Percentiles rank a stretch among this genome's conserved stretches.
These are phyloP conservation scores for Carpinus fangiana DNA, from an alignment of 306 rosid genomes.

Conservation along the genomic window DNA sequence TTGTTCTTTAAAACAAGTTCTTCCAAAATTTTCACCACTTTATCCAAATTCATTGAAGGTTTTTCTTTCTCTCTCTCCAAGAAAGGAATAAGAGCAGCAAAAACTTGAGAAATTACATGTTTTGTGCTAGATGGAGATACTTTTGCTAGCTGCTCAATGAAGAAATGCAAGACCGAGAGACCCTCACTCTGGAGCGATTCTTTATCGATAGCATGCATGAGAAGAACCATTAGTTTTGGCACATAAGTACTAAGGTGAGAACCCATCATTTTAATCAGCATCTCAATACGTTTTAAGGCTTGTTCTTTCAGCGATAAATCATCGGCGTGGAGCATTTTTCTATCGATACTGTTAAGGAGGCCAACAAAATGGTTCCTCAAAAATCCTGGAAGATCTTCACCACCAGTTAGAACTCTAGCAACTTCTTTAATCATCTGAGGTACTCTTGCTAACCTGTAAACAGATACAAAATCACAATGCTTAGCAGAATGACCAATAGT, in stretches of 20 bases:
- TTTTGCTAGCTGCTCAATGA: slow-evolving; percentile 68
- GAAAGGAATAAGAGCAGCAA: slow-evolving; percentile 94
- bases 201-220: slow-evolving; percentile 82
- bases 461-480: slow-evolving; percentile 32
- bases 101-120: slow-evolving; percentile 84
- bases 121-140: slow-evolving; percentile 84
- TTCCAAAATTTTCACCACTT: slow-evolving; percentile 75
- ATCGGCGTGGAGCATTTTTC: slow-evolving; percentile 94
- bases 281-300: slow-evolving; percentile 85
- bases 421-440: slow-evolving; percentile 82
- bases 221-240: slow-evolving; percentile 93
- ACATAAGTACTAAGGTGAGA: slow-evolving; percentile 80
- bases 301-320: slow-evolving; percentile 68
- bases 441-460: slow-evolving; percentile 76
- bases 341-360: slow-evolving; percentile 83
- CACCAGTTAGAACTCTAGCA: slow-evolving; percentile 82
- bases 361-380: slow-evolving; percentile 86
- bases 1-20: slow-evolving; percentile 76
- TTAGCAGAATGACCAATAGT: slow-evolving; percentile 15
- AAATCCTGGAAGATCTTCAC: slow-evolving; percentile 89
- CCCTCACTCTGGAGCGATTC: slow-evolving; percentile 76
- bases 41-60: slow-evolving; percentile 65
- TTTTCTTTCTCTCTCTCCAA: slow-evolving; percentile 75
- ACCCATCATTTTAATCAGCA: slow-evolving; percentile 93
- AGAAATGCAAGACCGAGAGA: slow-evolving; percentile 77